These are phyloP conservation scores for Colletotrichum aenigma DNA, from an alignment of 2,329 filamentous ascomycete genomes.

Conservation along the genomic window DNA sequence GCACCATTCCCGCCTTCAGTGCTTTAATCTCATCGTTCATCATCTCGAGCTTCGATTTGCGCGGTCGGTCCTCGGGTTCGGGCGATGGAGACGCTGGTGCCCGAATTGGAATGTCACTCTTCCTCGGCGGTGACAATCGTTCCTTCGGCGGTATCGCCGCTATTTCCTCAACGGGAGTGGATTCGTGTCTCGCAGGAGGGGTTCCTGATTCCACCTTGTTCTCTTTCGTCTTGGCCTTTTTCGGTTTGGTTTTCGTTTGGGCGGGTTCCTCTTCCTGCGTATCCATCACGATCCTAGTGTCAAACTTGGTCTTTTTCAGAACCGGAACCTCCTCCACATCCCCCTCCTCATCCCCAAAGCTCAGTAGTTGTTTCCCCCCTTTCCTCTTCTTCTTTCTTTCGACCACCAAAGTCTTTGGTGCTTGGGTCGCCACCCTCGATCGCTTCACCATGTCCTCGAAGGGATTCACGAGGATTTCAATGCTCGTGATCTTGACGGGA, in stretches of 20 bases:
- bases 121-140: neutral
- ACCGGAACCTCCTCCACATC: constrained; percentile 61
- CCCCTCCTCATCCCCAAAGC: constrained; percentile 76
- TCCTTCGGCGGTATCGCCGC: constrained; percentile 28
- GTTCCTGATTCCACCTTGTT: neutral
- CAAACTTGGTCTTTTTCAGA: constrained; percentile 79
- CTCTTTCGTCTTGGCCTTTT: constrained; percentile 34
- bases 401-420: constrained; percentile 45
- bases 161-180: constrained; percentile 10
- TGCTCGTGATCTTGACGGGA: constrained; percentile 75
- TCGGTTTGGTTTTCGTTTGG: constrained; percentile 32
- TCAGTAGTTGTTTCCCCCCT: constrained; percentile 76
- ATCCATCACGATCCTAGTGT: constrained; percentile 73
- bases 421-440: constrained; percentile 58
- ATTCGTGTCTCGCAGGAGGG: neutral
- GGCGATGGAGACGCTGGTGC: constrained; percentile 33
- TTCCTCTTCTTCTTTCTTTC: constrained; percentile 73
- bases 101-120: neutral
- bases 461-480: constrained; percentile 81
- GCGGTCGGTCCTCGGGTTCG: constrained; percentile 35
- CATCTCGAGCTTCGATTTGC: constrained; percentile 63
- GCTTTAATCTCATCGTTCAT: constrained; percentile 83
- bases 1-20: constrained; percentile 81
- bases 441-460: constrained; percentile 82
- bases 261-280: constrained; percentile 45